Conservation (phyloP, 2,329 filamentous ascomycete species). For the Aspergillus sojae region DNA sequence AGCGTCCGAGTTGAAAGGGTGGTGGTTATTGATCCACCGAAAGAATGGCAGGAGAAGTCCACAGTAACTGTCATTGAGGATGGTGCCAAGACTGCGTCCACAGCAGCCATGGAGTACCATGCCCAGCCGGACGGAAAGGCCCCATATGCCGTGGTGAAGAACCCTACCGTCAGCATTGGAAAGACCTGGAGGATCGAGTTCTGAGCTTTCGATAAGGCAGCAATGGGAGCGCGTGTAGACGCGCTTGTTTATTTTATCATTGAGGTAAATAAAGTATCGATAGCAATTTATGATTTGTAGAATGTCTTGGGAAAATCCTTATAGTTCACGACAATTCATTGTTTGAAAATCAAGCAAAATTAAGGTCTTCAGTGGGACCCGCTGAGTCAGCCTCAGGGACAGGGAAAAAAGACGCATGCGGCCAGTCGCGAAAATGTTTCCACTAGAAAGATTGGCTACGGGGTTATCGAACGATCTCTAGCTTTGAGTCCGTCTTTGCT, state of each 20-base stretch:
- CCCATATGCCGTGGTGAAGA: conserved; percentile 64
- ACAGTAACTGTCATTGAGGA: conserved; percentile 55
- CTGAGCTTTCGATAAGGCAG: conserved; percentile 14
- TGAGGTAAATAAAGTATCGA: not conserved
- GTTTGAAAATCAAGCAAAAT: not conserved
- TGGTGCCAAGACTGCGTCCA: conserved; percentile 46
- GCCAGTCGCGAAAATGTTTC: not conserved
- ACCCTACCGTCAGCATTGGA: conserved; percentile 64
- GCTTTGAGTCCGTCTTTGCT: not conserved
- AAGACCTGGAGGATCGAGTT: conserved; percentile 67
- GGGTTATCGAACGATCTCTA: not conserved
- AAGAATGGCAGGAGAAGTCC: conserved; percentile 67
- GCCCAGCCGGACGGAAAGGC: conserved; percentile 57
- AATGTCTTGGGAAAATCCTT: not conserved
- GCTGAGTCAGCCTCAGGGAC: conserved; percentile 20
- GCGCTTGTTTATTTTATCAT: not conserved
- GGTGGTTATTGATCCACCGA: conserved; percentile 77
- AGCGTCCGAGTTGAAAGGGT: conserved; percentile 81
- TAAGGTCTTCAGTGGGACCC: not conserved
- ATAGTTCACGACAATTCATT: not conserved
- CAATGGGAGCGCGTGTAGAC: not conserved
- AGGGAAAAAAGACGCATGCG: conserved; percentile 13
- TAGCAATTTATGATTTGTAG: not conserved
- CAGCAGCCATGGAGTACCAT: conserved; percentile 62
- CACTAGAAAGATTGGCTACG: not conserved